These are phyloP conservation scores for Lantana camara DNA, from an alignment of 257 asterid species.

Conservation along the genomic window DNA sequence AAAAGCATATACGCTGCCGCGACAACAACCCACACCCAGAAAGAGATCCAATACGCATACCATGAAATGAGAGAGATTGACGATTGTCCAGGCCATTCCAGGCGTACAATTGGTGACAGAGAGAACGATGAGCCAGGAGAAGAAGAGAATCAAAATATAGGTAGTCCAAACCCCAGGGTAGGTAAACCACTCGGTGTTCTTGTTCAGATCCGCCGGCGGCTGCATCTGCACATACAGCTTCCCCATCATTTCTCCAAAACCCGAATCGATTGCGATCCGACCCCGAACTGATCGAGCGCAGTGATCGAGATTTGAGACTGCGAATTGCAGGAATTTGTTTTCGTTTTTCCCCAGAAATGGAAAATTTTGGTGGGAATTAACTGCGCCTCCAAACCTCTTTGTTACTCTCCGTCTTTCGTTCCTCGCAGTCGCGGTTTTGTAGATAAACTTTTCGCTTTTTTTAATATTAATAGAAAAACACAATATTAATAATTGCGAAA, in stretches of 20 bases:
- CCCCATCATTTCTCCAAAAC: conserved; percentile 43
- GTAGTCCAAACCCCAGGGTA: conserved; percentile 98
- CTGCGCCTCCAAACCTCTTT: no score
- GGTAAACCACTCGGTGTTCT: conserved; percentile 95
- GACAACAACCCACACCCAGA: not conserved
- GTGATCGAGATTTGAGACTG: conserved; percentile 11
- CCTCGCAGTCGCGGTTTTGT: no score
- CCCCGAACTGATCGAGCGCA: conserved; percentile 17
- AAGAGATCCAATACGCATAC: conserved; percentile 28
- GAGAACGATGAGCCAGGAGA: conserved; percentile 80
- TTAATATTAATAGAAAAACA: no score
- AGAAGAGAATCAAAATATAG: conserved; percentile 82
- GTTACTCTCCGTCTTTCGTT: no score
- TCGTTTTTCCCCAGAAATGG: no score
- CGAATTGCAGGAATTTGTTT: not conserved
- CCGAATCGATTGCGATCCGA: conserved; percentile 1
- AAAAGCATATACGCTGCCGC: not conserved
- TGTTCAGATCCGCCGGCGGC: conserved; percentile 87
- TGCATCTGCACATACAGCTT: conserved; percentile 77
- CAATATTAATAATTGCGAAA: no score
- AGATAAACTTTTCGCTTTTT: no score
- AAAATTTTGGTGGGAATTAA: no score
- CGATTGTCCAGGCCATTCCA: conserved; percentile 94
- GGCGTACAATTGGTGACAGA: conserved; percentile 81
- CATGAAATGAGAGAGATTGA: conserved; percentile 75